Conservation (phyloP, 345 rosid genomes). For the Kandelia obovata region DNA sequence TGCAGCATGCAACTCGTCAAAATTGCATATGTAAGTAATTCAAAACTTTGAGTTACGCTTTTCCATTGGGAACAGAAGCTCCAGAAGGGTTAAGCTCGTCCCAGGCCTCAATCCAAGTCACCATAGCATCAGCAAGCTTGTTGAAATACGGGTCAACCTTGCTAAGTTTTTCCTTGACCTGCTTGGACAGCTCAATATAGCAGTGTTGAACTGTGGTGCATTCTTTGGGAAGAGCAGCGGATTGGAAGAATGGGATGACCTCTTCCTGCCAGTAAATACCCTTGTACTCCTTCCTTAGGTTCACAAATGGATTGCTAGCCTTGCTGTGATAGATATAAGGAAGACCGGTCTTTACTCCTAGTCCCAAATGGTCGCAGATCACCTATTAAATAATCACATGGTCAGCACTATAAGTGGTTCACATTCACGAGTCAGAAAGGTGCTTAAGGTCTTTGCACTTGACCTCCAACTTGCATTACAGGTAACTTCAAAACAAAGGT, state of each 20-base stretch:
- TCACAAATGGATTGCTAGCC: slow-evolving; percentile 94
- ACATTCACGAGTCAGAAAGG: no score
- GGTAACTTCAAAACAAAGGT: no score
- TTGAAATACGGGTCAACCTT: slow-evolving; percentile 81
- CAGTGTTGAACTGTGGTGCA: slow-evolving; percentile 76
- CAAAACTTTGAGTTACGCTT: slow-evolving; percentile 29
- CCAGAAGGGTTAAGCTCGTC: slow-evolving; percentile 78
- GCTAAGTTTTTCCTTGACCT: slow-evolving; percentile 75
- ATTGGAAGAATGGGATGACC: slow-evolving; percentile 87
- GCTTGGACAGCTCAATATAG: slow-evolving; percentile 72
- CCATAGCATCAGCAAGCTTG: slow-evolving; percentile 89
- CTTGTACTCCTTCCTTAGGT: slow-evolving; percentile 84
- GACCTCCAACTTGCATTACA: neutral
- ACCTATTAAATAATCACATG: slow-evolving; percentile 39
- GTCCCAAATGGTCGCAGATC: slow-evolving; percentile 78
- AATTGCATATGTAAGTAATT: neutral
- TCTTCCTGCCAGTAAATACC: slow-evolving; percentile 98
- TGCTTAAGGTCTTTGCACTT: no score
- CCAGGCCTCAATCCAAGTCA: slow-evolving; percentile 96
- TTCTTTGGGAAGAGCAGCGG: slow-evolving; percentile 60
- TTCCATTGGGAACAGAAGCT: slow-evolving; percentile 36
- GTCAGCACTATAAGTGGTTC: no score
- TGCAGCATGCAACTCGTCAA: neutral
- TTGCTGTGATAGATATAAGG: slow-evolving; percentile 93
- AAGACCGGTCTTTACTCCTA: slow-evolving; percentile 85